Conservation (phyloP, 2,329 filamentous ascomycete genomes). For the Cladophialophora carrionii region DNA sequence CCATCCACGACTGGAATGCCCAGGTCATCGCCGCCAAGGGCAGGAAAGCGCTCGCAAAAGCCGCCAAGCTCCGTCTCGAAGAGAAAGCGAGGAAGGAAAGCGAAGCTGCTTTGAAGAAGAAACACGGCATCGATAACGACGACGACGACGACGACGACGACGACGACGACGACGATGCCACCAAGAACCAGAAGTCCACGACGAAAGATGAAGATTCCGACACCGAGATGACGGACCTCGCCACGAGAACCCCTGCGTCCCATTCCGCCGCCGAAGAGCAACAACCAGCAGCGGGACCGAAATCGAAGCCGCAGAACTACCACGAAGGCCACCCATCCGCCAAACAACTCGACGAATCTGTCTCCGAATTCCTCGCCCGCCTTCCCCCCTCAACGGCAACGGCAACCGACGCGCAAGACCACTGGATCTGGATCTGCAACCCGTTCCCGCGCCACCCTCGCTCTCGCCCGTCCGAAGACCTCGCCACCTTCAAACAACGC, state of each 20-base stretch:
- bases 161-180: background rate
- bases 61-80: conserved; percentile 4
- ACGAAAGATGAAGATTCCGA: background rate
- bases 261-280: conserved; percentile 16
- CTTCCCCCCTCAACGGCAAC: conserved; percentile 68
- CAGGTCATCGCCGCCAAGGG: conserved; percentile 30
- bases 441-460: conserved; percentile 51
- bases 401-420: conserved; percentile 41
- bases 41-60: conserved; percentile 13
- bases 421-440: conserved; percentile 76
- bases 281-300: background rate
- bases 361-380: conserved; percentile 67
- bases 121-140: background rate
- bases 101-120: conserved; percentile 4
- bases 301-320: conserved; percentile 57
- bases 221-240: background rate
- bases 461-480: conserved; percentile 43
- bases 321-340: conserved; percentile 58
- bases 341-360: conserved; percentile 67
- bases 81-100: conserved; percentile 14
- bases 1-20: conserved; percentile 34
- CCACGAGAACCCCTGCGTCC: background rate
- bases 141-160: background rate
- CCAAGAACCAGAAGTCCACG: conserved; percentile 2
- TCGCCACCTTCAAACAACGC: conserved; percentile 56